Evolutionary conservation across 1,139 yeast species (phyloP), one percentile per base, ranked within the genome.

Genomic region (Candida glucosophila): DNA sequence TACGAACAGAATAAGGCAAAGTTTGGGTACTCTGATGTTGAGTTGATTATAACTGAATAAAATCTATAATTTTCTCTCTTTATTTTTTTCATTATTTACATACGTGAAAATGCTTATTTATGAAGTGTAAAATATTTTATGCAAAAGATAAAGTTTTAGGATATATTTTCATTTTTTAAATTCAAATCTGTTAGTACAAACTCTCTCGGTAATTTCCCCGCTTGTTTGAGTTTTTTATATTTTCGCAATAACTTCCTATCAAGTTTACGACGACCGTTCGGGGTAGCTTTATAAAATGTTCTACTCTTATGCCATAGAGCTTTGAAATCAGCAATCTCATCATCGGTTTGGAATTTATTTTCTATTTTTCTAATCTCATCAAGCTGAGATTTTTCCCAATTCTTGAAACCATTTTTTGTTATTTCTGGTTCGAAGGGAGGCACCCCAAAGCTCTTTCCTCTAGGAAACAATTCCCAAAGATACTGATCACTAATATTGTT

Each of bases 1-100:
- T 90, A 76, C 49, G 74, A 81, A 23, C 78, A 73, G 9, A 73
- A 88, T 45, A 83, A 78, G 48, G 64, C 58, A 5, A 63, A 63
- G 35, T 90, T 50, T 38, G 74, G 76, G 2, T 66, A 65, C 35
- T 64, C 59, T 7, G 64, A 67, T 30, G 68, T 63, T 12, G 62
- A 54, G 25, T 55, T 74, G 32, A 63, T 61, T 28, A 67, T 68
- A 26, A 63, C 57, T 19, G 75, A 67, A 34, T 67, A 45, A 25
- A 13, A 11, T 22, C n/a, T 6, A 8, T 12, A 22, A 18, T 8
- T 8, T 16, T n/a, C n/a, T n/a, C n/a, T n/a, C n/a, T n/a, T n/a
- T n/a, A n/a, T n/a, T n/a, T n/a, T n/a, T n/a, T n/a, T n/a, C n/a
- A n/a, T n/a, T n/a, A n/a, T n/a, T n/a, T n/a, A n/a, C n/a, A n/a